Base-by-base conservation (phyloP, 495 filamentous ascomycete genomes). In the Aspergillus asperescens region DNA sequence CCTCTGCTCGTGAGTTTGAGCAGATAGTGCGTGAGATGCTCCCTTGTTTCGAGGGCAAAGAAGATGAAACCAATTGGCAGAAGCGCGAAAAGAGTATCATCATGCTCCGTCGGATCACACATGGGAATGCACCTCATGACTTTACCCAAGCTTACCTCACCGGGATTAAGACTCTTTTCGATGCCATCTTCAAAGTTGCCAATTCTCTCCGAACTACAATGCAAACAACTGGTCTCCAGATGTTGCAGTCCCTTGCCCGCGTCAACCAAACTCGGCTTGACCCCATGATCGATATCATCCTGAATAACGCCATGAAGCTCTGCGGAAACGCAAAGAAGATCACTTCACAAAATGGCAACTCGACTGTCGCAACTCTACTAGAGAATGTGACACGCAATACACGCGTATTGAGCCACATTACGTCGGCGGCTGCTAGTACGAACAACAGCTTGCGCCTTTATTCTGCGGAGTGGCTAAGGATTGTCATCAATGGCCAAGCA, bases 311-410 rank as follows among this genome's bases (percentile, higher is more conserved):
- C 54, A 81, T 96, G 69, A 96, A 95, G 62, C 79, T 95, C 45
- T 92, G 84, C 56, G 86, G 82, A 2, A 81, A 81, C 7, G 90
- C 89, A 12, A 97, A 97, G 69, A 95, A 96, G 66, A 93, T 98
- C 50, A 81, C 77, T 13, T 87, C 89, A 0, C 79, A 90, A 54
- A 82, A 85, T 53, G 90, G 86, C 28, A 89, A 94, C 65, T 63
- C 72, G 1, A 86, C 87, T 0, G 83, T 93, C 7, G 84, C 89
- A 54, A 77, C 76, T 13, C 81, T 97, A 50, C 79, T 98, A 52
- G 75, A 78, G 28, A 82, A 85, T 61, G 85, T 87, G 19, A 85
- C 89, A 0, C 96, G 88, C 65, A 88, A 81, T 47, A 64, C 74
- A 48, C 84, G 90, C 16, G 73, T 96, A 49, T 75, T 96, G 73